Evolutionary conservation across 768 basidiomycete species (phyloP), one percentile per base, ranked within the genome.

Genomic region (Boletus subparvulus): DNA sequence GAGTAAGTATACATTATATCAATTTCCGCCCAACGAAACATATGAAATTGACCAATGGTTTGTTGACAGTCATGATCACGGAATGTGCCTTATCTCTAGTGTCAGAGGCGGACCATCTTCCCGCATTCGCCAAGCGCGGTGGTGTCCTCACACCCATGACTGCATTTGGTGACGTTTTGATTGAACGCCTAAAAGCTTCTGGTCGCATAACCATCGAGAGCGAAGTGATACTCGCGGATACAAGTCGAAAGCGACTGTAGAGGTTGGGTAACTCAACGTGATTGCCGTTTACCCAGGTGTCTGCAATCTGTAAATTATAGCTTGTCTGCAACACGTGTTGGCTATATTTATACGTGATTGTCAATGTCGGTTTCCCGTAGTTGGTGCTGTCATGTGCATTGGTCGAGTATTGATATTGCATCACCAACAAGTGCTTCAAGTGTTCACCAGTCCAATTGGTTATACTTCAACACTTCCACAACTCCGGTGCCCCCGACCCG

Each of bases 91-190:
- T 98, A 14, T 80, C 81, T 17, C 74, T 95, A 48, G 75, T 87
- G 17, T 74, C 90, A 3, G 78, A 83, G 13, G 65, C 77, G 30
- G 74, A 80, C 17, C 77, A 74, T 16, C 80, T 94, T 2, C 82
- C 92, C 0, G 61, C 76, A 1, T 68, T 86, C 8, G 86, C 81
- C 4, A 76, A 74, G 47, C 70, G 77, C 45, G 94, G 94, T 13
- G 94, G 95, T 1, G 73, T 94, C 3, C 75, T 97, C 47, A 98
- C 95, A 2, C 87, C 94, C 0, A 83, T 87, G 71, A 84, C 83
- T 5, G 94, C 90, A 2, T 80, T 96, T 54, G 94, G 94, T 16
- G 84, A 90, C 57, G 82, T 84, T 8, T 70, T 95, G 37, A 74
- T 94, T 36, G 79, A 82, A 61, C 78, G 94, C 19, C 69, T 97